A percentile compares a stretch with the other conserved stretches of the same genome.
phyloP scores from a whole-genome alignment of 2,329 filamentous ascomycete species.

The Diplodia sapinea region DNA sequence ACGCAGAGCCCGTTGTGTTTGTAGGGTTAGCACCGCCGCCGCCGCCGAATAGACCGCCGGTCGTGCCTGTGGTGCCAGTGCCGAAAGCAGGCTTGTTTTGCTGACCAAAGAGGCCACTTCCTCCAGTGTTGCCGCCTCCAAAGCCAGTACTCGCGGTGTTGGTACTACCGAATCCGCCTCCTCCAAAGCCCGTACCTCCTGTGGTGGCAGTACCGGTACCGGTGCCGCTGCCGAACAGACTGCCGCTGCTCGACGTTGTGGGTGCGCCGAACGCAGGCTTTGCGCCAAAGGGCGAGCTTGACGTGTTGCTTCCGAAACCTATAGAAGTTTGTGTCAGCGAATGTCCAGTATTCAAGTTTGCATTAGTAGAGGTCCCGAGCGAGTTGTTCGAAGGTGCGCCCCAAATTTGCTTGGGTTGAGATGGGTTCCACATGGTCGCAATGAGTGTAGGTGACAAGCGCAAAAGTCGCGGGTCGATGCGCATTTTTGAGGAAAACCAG shows the following conservation, averaged over 20 bases:
- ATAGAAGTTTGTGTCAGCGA: constrained; percentile 10
- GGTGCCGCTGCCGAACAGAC: constrained; percentile 39
- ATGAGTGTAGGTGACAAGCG: background rate
- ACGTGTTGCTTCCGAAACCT: constrained; percentile 33
- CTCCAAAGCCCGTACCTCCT: constrained; percentile 39
- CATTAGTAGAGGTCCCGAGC: background rate
- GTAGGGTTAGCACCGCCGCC: constrained; percentile 46
- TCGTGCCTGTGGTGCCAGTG: constrained; percentile 43
- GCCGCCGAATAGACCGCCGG: constrained; percentile 44
- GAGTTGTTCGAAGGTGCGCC: background rate
- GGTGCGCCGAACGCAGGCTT: constrained; percentile 32
- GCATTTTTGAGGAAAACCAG: background rate
- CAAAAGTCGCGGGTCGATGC: background rate
- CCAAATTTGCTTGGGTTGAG: background rate
- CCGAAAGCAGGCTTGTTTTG: constrained; percentile 59
- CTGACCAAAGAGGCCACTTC: constrained; percentile 48
- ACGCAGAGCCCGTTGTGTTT: constrained; percentile 38
- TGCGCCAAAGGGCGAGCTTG: constrained; percentile 39
- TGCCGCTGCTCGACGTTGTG: constrained; percentile 35
- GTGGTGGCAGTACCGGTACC: constrained; percentile 31
- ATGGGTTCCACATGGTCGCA: background rate
- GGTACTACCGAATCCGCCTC: constrained; percentile 32
- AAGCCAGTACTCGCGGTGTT: constrained; percentile 34
- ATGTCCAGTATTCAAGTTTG: background rate
- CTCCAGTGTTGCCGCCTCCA: constrained; percentile 39